Evolutionary conservation across 352 stramenopile genomes (phyloP), one percentile per base, ranked within the genome.

Genomic region (Phytopythium helicoides): DNA sequence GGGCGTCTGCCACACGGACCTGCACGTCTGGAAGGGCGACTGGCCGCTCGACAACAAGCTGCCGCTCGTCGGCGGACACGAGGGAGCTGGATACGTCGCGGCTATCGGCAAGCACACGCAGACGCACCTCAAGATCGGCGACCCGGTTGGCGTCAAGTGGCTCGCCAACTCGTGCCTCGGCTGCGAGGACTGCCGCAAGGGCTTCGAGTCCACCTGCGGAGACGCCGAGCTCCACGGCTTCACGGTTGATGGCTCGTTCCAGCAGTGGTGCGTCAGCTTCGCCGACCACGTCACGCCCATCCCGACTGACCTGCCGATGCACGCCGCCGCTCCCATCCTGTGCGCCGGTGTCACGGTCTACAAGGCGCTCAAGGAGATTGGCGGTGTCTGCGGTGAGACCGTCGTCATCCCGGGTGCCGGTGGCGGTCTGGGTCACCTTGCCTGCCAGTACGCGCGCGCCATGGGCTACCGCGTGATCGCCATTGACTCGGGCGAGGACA

Each of bases 261-360:
- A 71, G 41, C 62, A 81, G 50, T 79, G 65, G 66, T 76, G 62
- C 31, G 81, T 89, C 37, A 87, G 79, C 36, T 96, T 92, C 56
- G 69, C 67, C 8, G 64, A 87, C 48, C 65, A 75, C 41, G 86
- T 95, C 41, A 84, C 82, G n/a, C 76, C 77, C 22, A 81, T 96
- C 60, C 86, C 85, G 1, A 59, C 73, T 9, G 66, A 58, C 19
- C 56, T 92, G 21, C 50, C 66, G 1, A 62, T 86, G 36, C 54
- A 59, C 8, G 64, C 49, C 3, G 78, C 75, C 8, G 85, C 72
- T 37, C 71, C 84, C 4, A 53, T 97, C 21, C 67, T 97, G 12
- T 97, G 89, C 64, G 86, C 87, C 9, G 88, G 89, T 15, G 73
- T 96, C 26, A 97, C 88, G 0, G 72, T 75, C 6, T 97, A 90